Conservation (phyloP, 2,329 filamentous ascomycete genomes). For the Trichoderma sp. region DNA sequence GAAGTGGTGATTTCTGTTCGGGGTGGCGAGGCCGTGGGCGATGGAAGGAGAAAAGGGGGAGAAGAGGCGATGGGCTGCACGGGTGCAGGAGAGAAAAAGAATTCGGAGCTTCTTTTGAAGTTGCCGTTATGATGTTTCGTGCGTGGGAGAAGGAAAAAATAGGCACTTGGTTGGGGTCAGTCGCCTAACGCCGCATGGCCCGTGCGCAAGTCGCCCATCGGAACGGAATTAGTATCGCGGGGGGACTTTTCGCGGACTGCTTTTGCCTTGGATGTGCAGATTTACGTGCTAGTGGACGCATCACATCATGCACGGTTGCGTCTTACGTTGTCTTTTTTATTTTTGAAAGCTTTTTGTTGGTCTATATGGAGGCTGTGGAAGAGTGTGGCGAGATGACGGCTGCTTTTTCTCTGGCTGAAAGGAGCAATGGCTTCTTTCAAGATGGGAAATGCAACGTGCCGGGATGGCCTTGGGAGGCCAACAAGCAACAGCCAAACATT, state of each 20-base stretch:
- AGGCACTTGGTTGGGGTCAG: conserved; percentile 19
- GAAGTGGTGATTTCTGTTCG: background rate
- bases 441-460: background rate
- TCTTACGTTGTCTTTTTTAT: background rate
- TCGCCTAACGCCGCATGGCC: conserved; percentile 19
- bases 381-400: background rate
- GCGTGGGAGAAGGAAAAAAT: conserved; percentile 20
- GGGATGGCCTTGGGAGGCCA: background rate
- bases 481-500: background rate
- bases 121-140: conserved; percentile 19
- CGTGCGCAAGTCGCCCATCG: conserved; percentile 13
- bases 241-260: conserved; percentile 8
- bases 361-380: background rate
- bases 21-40: background rate
- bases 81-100: conserved; percentile 2
- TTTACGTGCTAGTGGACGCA: background rate
- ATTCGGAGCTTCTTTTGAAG: conserved; percentile 19
- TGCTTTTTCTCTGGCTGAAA: background rate
- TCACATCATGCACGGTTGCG: background rate
- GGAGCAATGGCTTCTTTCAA: background rate
- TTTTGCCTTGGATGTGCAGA: background rate
- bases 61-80: conserved; percentile 19
- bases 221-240: conserved; percentile 20
- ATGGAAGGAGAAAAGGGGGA: conserved; percentile 15
- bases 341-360: background rate